Evolutionary conservation across 176 grass and related monocot genomes (phyloP).

Genomic region (Themeda triandra): DNA sequence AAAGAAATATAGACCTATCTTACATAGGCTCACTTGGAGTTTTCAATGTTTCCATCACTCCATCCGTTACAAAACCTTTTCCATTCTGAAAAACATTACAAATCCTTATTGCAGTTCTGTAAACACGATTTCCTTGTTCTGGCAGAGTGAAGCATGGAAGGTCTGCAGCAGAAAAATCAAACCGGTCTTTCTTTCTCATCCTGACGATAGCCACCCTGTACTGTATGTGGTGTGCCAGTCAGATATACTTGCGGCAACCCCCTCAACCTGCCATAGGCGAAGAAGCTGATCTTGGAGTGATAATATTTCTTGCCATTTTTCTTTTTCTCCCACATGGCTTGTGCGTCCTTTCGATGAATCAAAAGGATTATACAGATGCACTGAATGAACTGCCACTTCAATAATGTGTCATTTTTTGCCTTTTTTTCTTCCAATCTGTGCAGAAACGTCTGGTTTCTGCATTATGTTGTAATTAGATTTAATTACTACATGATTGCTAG

Average conservation of each 20-base stretch:
- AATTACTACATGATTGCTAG: background rate
- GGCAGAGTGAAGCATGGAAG: conserved; percentile 56
- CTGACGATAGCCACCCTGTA: conserved; percentile 59
- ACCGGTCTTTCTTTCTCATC: conserved; percentile 66
- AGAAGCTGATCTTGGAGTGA: conserved; percentile 96
- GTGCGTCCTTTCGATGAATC: conserved; percentile 70
- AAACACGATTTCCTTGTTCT: conserved; percentile 16
- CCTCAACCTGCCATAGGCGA: conserved; percentile 79
- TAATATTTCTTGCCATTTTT: conserved; percentile 74
- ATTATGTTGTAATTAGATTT: conserved; percentile 38
- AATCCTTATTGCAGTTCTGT: background rate
- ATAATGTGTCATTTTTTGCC: conserved; percentile 2
- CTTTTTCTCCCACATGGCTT: conserved; percentile 82
- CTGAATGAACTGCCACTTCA: conserved; percentile 48
- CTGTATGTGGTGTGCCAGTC: conserved; percentile 76
- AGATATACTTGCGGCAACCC: conserved; percentile 80
- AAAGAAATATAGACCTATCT: background rate
- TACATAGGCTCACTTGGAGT: background rate
- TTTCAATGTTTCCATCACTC: background rate
- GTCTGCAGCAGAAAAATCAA: conserved; percentile 60
- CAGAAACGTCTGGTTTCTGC: conserved; percentile 17
- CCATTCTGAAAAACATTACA: background rate
- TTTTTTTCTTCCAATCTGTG: background rate
- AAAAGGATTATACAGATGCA: conserved; percentile 50
- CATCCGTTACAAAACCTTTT: background rate